Evolutionary conservation across 164 flowering plant genomes (phyloP).

Genomic region (Amborella trichopoda): DNA sequence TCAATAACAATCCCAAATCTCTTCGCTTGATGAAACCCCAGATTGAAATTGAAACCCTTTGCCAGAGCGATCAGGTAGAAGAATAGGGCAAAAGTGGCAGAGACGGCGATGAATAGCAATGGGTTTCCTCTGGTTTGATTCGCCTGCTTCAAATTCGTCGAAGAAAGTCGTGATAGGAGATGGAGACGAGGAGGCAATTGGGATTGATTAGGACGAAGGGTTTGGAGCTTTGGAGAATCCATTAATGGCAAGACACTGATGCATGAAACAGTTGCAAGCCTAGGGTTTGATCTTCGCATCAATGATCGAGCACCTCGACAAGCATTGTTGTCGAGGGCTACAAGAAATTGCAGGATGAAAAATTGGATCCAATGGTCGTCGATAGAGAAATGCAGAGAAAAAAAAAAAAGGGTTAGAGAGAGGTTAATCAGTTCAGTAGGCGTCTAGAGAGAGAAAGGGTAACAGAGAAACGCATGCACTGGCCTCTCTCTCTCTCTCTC

Average conservation of each 20-base stretch:
- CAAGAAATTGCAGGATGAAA: no score
- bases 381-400: no score
- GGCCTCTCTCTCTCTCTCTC: no score
- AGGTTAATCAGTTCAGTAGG: no score
- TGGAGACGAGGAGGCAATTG: slow-evolving; percentile 15
- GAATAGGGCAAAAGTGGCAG: slow-evolving; percentile 11
- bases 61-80: slow-evolving; percentile 14
- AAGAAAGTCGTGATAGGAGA: slow-evolving; percentile 12
- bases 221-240: slow-evolving; percentile 50
- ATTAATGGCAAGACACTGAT: slow-evolving; percentile 11
- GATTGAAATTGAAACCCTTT: not conserved
- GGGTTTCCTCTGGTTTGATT: not conserved
- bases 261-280: not conserved
- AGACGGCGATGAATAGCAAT: slow-evolving; percentile 2
- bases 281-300: slow-evolving; percentile 68
- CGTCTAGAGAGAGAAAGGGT: no score
- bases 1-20: slow-evolving; percentile 60
- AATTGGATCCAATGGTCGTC: no score
- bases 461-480: no score
- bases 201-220: slow-evolving; percentile 21
- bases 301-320: no score
- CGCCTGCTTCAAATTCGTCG: slow-evolving; percentile 9
- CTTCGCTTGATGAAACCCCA: slow-evolving; percentile 2
- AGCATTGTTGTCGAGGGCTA: no score
- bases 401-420: no score